These are phyloP conservation scores for Xanthoconium separans DNA, from an alignment of 1,284 basidiomycete genomes.

Conservation along the genomic window DNA sequence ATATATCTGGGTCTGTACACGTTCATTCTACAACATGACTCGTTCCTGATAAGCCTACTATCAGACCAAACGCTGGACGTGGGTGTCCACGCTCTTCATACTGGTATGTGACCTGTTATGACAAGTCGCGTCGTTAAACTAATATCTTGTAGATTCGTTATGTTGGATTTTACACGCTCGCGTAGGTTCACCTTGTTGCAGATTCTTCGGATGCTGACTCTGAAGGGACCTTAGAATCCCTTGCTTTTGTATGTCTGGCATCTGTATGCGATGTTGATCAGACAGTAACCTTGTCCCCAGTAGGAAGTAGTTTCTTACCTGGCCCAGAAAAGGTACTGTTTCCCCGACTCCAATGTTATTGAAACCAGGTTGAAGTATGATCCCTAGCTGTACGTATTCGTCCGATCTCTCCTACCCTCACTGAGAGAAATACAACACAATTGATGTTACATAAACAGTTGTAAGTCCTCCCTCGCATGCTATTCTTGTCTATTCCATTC, in stretches of 20 bases:
- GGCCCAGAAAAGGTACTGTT: not conserved
- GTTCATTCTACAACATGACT: too few relatives aligned
- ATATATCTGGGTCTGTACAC: slow-evolving; percentile 1
- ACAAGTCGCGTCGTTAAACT: not conserved
- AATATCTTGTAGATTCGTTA: not conserved
- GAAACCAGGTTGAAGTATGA: not conserved
- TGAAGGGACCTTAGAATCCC: not conserved
- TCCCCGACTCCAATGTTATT: not conserved
- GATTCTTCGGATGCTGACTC: not conserved
- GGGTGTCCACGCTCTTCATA: slow-evolving; percentile 1
- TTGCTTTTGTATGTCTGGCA: not conserved
- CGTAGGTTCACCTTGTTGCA: not conserved
- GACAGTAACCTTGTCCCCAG: not conserved
- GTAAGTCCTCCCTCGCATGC: not conserved
- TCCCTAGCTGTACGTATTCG: slow-evolving; percentile 1
- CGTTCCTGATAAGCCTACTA: not conserved
- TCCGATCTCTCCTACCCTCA: not conserved
- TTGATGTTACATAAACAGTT: not conserved
- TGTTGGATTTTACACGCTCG: not conserved
- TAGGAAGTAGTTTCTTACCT: not conserved
- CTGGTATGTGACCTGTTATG: not conserved
- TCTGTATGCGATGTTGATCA: not conserved
- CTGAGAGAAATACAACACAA: not conserved
- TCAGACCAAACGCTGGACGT: not conserved
- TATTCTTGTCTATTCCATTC: too few relatives aligned